phyloP scores from a whole-genome alignment of 2,329 filamentous ascomycete genomes.

The Aspergillus sp. region DNA sequence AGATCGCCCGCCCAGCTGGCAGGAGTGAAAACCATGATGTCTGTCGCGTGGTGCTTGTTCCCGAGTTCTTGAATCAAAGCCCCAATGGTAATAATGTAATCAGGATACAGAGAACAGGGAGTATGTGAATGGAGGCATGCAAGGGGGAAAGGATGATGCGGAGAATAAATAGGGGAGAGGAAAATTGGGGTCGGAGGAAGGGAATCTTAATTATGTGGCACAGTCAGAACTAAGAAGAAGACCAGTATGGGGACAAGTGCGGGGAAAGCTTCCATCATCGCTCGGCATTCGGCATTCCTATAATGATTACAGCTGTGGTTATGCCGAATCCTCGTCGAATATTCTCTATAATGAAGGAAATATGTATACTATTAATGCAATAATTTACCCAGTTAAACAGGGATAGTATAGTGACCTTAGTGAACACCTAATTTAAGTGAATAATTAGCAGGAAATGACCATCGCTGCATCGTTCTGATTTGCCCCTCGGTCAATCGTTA shows the following conservation, averaged over 20 bases:
- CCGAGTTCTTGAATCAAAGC: background rate
- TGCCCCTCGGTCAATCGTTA: too few relatives aligned
- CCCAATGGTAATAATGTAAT: background rate
- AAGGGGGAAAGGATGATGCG: background rate
- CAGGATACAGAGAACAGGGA: background rate
- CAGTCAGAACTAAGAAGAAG: background rate
- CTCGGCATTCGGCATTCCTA: background rate
- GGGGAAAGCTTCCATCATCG: constrained; percentile 11
- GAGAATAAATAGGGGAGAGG: background rate
- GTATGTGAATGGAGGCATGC: background rate
- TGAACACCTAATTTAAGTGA: too few relatives aligned
- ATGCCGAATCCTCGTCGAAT: too few relatives aligned
- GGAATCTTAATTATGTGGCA: background rate
- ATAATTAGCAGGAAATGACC: too few relatives aligned
- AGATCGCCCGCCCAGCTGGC: constrained; percentile 40
- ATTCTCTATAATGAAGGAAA: too few relatives aligned
- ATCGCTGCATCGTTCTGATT: too few relatives aligned
- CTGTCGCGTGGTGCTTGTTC: background rate
- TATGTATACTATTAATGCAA: too few relatives aligned
- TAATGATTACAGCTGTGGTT: too few relatives aligned
- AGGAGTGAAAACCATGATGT: constrained; percentile 48
- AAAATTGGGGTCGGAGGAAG: background rate
- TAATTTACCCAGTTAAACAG: too few relatives aligned
- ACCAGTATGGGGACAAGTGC: constrained; percentile 1
- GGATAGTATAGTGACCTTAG: too few relatives aligned